Base-by-base conservation (phyloP, 2,329 filamentous ascomycete genomes). In the Aspergillus sojae region DNA sequence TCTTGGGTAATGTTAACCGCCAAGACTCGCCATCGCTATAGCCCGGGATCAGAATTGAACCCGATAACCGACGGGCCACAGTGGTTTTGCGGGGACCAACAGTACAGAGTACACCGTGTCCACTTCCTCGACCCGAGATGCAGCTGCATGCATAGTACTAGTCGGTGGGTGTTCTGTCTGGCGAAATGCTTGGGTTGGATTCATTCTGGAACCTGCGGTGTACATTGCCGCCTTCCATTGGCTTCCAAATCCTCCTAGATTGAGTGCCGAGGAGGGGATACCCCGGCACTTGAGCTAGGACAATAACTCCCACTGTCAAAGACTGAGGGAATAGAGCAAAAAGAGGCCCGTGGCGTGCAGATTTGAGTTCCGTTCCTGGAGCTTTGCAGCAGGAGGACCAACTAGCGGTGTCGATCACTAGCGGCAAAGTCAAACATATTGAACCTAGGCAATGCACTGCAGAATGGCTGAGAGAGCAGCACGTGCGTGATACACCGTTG, bases 51-150 rank as follows among this genome's bases (percentile, higher is more conserved):
- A 62, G 41, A 48, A 57, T 58, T 58, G 41, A 28, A 28, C 30
- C 60, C 63, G 56, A 50, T 21, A 55, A 60, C 58, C 64, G 53
- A 62, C 57, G 16, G 50, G 57, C 55, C 48, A 57, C 32, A 41
- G 28, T 39, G 41, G 26, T 45, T 60, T 60, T 53, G 39, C 39
- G 48, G 48, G 43, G n/a, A 21, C 14, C 21, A 23, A 62, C 23
- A 62, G 50, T 30, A 62, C 23, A 62, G 50, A 61, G 58, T 54
- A 63, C 58, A 65, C 63, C 58, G 63, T 65, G 63, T 63, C 58
- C 63, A 63, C 58, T 63, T 63, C 46, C 26, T 16, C 52, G 34
- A 52, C 23, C 57, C 57, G 32, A 41, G 57, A 59, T 52, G 45
- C 45, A 59, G 43, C 57, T 59, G 57, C 57, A 59, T 59, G 39